Evolutionary conservation across 208 protist genomes (phyloP).

Genomic region (Trypanosomatidae sp.): DNA sequence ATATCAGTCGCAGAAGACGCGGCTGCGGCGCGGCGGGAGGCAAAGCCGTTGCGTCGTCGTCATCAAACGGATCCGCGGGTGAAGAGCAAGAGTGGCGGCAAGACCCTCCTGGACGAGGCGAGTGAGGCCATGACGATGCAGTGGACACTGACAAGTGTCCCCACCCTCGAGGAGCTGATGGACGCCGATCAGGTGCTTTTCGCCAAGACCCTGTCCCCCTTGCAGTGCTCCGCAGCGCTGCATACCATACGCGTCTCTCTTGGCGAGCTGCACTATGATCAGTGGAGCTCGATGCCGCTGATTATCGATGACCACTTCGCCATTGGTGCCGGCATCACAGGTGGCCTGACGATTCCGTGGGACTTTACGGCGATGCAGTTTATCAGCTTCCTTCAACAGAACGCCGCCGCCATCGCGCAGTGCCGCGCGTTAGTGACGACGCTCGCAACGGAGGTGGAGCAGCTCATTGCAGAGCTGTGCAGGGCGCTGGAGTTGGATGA

Average conservation of each 20-base stretch:
- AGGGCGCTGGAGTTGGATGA: conserved; percentile 76
- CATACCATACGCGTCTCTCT: conserved; percentile 81
- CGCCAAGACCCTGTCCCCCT: conserved; percentile 67
- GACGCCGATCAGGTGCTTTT: conserved; percentile 90
- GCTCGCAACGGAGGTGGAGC: conserved; percentile 74
- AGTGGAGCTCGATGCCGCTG: conserved; percentile 90
- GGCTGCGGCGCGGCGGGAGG: conserved; percentile 62
- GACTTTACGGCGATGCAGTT: conserved; percentile 85
- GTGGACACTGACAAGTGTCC: conserved; percentile 75
- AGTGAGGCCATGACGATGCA: conserved; percentile 67
- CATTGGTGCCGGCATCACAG: conserved; percentile 71
- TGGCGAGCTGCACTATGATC: conserved; percentile 84
- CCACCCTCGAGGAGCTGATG: conserved; percentile 89
- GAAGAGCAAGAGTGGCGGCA: conserved; percentile 18
- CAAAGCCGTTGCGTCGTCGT: conserved; percentile 73
- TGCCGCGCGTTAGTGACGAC: conserved; percentile 43
- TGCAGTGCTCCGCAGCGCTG: conserved; percentile 84
- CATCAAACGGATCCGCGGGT: conserved; percentile 30
- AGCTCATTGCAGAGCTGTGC: conserved; percentile 81
- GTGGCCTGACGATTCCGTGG: conserved; percentile 85
- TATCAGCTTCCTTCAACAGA: conserved; percentile 79
- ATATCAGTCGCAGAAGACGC: conserved; percentile 80
- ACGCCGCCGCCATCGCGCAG: conserved; percentile 56
- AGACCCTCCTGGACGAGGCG: conserved; percentile 86
- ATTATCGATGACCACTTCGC: conserved; percentile 77